Evolutionary conservation across 1,284 basidiomycete genomes (phyloP).

Genomic region (Puccinia coronata): DNA sequence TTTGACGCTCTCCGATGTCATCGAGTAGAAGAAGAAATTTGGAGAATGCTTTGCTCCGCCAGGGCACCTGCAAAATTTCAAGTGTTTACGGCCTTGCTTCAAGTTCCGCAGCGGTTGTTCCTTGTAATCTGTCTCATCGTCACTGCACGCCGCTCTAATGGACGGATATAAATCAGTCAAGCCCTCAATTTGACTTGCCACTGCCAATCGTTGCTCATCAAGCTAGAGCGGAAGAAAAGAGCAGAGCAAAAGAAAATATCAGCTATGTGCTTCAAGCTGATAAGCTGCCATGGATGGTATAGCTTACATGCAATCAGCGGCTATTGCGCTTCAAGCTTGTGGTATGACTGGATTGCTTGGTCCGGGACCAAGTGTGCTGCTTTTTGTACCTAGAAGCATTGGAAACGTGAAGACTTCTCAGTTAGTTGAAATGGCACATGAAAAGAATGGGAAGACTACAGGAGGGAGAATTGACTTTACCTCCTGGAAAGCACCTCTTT

Average conservation of each 20-base stretch:
- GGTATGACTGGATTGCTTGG: not conserved
- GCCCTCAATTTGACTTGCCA: not conserved
- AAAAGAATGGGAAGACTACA: not conserved
- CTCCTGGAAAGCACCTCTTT: not conserved
- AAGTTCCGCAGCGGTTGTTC: not conserved
- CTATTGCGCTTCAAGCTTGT: not conserved
- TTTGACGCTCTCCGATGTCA: not conserved
- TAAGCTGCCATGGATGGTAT: not conserved
- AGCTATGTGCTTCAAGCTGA: too few relatives aligned
- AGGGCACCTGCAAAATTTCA: not conserved
- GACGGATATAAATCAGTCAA: not conserved
- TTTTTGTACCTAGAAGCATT: not conserved
- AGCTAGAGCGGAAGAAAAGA: not conserved
- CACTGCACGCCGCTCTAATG: slow-evolving; percentile 7
- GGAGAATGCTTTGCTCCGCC: not conserved
- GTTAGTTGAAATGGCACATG: not conserved
- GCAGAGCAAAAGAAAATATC: not conserved
- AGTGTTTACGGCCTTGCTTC: not conserved
- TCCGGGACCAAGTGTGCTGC: not conserved
- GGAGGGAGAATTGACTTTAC: not conserved
- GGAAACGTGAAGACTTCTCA: not conserved
- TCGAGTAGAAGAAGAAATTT: not conserved
- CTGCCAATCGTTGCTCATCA: not conserved
- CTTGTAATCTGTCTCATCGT: not conserved
- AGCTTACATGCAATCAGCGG: not conserved